Percentiles rank a stretch among this genome's conserved stretches.
Evolutionary conservation across 2,329 filamentous ascomycete genomes (phyloP).

Genomic region (Parafenestella ontariensis): DNA sequence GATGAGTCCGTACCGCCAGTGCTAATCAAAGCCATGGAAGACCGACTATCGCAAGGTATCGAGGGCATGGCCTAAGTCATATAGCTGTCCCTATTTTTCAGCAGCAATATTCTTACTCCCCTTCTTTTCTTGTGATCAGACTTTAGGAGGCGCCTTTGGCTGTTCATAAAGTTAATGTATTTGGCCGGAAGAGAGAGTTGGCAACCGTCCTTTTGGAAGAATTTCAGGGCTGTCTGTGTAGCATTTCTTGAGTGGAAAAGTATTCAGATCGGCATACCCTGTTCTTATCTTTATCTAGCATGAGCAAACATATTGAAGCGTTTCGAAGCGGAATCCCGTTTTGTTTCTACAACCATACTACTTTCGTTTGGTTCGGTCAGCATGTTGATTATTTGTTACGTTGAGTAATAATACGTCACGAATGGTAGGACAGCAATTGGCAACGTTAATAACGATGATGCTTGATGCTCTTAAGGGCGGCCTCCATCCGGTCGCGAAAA

Average conservation of each 20-base stretch:
- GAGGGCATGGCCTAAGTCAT: constrained; percentile 38
- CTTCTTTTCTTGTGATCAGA: constrained; percentile 4
- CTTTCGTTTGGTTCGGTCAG: background rate
- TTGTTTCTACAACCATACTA: background rate
- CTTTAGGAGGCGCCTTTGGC: background rate
- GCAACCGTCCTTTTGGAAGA: constrained; percentile 2
- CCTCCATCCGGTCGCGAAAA: background rate
- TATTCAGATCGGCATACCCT: constrained; percentile 5
- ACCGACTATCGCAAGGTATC: constrained; percentile 69
- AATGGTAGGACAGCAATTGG: too few species aligned
- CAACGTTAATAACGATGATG: background rate
- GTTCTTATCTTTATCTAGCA: background rate
- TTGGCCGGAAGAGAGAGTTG: constrained; percentile 6
- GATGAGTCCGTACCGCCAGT: constrained; percentile 86
- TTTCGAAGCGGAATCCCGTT: background rate
- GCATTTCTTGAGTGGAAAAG: constrained; percentile 3
- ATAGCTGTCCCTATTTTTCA: background rate
- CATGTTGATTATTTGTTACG: background rate
- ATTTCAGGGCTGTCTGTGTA: background rate
- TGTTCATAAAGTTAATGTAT: constrained; percentile 22
- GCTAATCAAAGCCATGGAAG: constrained; percentile 86
- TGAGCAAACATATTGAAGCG: constrained; percentile 5
- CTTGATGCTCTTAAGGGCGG: background rate
- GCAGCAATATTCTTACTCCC: constrained; percentile 1
- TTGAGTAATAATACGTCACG: background rate